These are phyloP conservation scores for Cytospora piceicola DNA, from an alignment of 2,329 filamentous ascomycete species.

Conservation along the genomic window DNA sequence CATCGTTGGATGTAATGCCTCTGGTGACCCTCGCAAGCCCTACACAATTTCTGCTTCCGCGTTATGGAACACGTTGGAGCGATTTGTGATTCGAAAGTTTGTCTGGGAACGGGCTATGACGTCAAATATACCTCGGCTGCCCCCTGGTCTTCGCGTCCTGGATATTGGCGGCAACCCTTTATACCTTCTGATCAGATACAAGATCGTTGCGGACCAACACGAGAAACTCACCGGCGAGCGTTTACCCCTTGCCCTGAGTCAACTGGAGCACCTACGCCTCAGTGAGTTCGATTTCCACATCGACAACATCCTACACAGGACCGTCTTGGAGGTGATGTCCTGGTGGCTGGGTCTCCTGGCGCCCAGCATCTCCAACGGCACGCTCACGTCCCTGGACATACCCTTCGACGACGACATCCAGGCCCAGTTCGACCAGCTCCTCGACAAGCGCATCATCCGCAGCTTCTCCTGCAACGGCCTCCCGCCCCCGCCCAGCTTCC, in stretches of 20 bases:
- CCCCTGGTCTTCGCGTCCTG: not conserved
- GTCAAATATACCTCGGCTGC: not conserved
- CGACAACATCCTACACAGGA: too few relatives aligned
- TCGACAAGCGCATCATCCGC: slow-evolving; percentile 19
- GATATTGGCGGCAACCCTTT: not conserved
- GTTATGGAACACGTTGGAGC: slow-evolving; percentile 1
- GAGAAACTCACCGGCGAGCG: not conserved
- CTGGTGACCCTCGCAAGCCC: not conserved
- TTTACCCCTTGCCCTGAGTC: not conserved
- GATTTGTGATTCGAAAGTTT: not conserved
- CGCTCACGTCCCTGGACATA: slow-evolving; percentile 20
- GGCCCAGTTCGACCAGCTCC: not conserved
- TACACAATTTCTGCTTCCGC: not conserved
- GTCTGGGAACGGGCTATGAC: too few relatives aligned
- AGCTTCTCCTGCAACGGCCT: slow-evolving; percentile 10
- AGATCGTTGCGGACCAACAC: not conserved
- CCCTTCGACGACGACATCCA: not conserved
- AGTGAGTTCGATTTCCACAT: not conserved
- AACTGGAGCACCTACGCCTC: slow-evolving; percentile 20
- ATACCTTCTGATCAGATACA: not conserved
- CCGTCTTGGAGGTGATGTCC: not conserved
- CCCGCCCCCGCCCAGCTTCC: not conserved
- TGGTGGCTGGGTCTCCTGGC: slow-evolving; percentile 1
- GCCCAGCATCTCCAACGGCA: slow-evolving; percentile 21
- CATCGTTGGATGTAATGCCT: not conserved